Conservation (phyloP, 2,329 filamentous ascomycete species). For the Colletotrichum horii region DNA sequence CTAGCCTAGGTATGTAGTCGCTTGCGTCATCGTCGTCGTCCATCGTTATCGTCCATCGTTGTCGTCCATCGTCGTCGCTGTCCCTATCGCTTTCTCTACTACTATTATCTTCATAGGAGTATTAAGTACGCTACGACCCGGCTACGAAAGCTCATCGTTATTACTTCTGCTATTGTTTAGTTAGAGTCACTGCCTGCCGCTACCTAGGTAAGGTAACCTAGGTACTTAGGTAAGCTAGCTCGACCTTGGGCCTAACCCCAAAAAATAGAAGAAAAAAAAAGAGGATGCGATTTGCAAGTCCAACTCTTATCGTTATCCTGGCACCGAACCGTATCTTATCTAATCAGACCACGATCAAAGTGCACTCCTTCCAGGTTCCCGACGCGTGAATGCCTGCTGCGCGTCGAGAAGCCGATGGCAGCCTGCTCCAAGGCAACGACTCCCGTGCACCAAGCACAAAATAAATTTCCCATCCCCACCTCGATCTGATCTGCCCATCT, state of each 20-base stretch:
- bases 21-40: too few species aligned
- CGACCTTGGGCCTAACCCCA: neutral
- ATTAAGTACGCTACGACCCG: too few species aligned
- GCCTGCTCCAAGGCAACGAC: neutral
- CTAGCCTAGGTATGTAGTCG: too few species aligned
- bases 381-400: neutral
- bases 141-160: too few species aligned
- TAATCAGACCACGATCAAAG: neutral
- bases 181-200: too few species aligned
- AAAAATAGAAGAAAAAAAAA: neutral
- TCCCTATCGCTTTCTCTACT: too few species aligned
- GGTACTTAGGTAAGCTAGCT: neutral
- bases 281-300: too few species aligned
- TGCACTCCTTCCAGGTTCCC: conserved; percentile 2
- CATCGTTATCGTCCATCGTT: too few species aligned
- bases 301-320: neutral
- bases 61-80: too few species aligned
- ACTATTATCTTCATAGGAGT: too few species aligned
- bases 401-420: neutral
- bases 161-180: too few species aligned
- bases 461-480: neutral
- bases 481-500: neutral
- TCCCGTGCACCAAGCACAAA: neutral
- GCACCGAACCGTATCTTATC: neutral
- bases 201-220: too few species aligned